Evolutionary conservation across 2,329 filamentous ascomycete genomes (phyloP), one percentile per base, ranked within the genome.

Genomic region (Dactylellina sp.): DNA sequence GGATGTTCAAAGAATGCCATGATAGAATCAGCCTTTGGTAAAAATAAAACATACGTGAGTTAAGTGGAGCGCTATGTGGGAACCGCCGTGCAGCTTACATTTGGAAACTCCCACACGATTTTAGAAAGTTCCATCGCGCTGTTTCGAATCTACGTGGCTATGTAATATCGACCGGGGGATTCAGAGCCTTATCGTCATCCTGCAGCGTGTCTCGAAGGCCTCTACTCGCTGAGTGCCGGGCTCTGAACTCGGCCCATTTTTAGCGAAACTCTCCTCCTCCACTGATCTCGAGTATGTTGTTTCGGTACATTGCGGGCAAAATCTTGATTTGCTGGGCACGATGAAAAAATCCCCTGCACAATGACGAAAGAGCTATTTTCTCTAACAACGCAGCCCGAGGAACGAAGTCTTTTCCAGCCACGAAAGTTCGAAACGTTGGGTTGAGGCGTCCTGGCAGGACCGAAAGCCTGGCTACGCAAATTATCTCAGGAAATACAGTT

Each of bases 281-380:
- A 62, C 22, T 14, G 42, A 32, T n/a, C 35, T n/a, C 40, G 44
- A 32, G 55, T 40, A 47, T 42, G 37, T 40, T 61, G 61, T 65
- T 74, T 74, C 70, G 70, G 70, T 72, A 72, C 56, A 50, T 74
- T 35, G 56, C 70, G 50, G 70, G 47, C 55, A 52, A 74, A 74
- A 66, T 74, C 70, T 42, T 74, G 70, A 74, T 74, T 74, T 74
- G 39, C 61, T 66, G 40, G 56, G 25, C 55, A 47, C 57, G n/a
- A n/a, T 59, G 28, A 47, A 44, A 22, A 39, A 42, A 28, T 22
- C 68, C n/a, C 60, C 68, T 74, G 68, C 68, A 74, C 12, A 47
- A 74, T 74, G 68, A 74, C 68, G 68, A 62, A 74, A 42, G 28
- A 24, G n/a, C 18, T n/a, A 37, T 46, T 39, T 20, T 59, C 22